Evolutionary conservation across 2,329 filamentous ascomycete genomes (phyloP), one percentile per base, ranked within the genome.

Genomic region (Aspergillus ochraceoroseus): DNA sequence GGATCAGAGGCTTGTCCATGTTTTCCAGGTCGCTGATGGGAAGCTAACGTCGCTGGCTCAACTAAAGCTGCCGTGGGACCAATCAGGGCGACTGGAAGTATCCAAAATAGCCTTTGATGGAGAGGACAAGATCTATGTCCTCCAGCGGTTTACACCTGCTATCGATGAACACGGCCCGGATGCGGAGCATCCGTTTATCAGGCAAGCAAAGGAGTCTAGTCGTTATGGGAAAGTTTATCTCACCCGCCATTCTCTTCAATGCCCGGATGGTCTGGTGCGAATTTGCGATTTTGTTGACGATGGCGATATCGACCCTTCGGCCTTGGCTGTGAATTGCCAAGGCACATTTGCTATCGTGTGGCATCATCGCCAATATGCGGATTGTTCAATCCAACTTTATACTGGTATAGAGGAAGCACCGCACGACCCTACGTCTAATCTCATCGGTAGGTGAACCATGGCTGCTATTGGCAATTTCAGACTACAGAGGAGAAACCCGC

Each of bases 301-400:
- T 26, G 34, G 18, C 3, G 52, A 56, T 2, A 61, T 57, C 28
- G 53, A 59, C 14, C 60, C 61, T 7, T 37, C 59, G 19, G 58
- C 59, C 20, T 37, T 66, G 31, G 55, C 58, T 6, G 50, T 49
- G 43, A 50, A 42, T 7, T 28, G 49, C 17, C 30, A 38, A 14
- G 38, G 48, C n/a, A 48, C 40, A 4, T 64, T 66, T 54, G 63
- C 57, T 1, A 64, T 66, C 25, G 64, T 59, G n/a, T 66, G 63
- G 63, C 57, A 58, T 32, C 54, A 63, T 19, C 33, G 48, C 5
- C 49, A 56, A 9, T 23, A 29, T 6, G 14, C 43, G 19, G 45
- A 54, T 7, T 41, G 58, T 40, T 51, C 57, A 13, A 62, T 66
- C 7, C 32, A 58, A 7, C 43, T 62, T n/a, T 65, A 66, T 37